phyloP scores from a whole-genome alignment of 2,329 filamentous ascomycete species.

The Aureobasidium lini region DNA sequence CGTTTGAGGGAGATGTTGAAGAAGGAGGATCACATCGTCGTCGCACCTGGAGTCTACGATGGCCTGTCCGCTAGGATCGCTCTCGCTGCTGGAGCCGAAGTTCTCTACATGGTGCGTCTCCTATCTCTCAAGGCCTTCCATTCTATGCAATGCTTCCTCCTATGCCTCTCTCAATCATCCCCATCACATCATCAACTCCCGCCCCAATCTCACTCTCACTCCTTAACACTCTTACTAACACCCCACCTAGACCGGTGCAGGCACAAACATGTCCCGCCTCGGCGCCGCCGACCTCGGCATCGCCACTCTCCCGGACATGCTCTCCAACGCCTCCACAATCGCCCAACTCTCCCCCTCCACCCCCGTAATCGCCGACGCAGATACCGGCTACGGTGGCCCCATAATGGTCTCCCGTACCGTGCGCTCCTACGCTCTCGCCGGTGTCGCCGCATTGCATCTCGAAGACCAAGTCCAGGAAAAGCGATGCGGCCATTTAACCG shows the following conservation, averaged over 20 bases:
- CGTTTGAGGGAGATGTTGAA: conserved; percentile 18
- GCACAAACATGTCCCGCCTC: conserved; percentile 53
- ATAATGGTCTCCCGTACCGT: conserved; percentile 49
- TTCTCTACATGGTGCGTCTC: conserved; percentile 56
- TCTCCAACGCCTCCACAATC: conserved; percentile 56
- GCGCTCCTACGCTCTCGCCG: conserved; percentile 45
- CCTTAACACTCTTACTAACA: neutral
- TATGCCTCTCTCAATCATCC: too few relatives aligned
- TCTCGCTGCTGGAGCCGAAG: conserved; percentile 54
- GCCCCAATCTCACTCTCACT: neutral
- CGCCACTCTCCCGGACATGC: conserved; percentile 56
- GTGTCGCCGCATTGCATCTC: conserved; percentile 54
- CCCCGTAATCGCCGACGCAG: conserved; percentile 55
- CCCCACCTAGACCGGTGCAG: conserved; percentile 49
- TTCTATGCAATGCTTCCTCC: too few relatives aligned
- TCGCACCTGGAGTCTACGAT: conserved; percentile 62
- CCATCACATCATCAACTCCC: neutral
- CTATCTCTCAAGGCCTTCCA: neutral
- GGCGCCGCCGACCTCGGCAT: conserved; percentile 58
- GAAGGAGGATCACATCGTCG: conserved; percentile 34
- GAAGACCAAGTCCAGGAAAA: conserved; percentile 59
- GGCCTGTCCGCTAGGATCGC: conserved; percentile 59
- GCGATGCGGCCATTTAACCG: conserved; percentile 56
- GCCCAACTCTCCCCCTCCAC: conserved; percentile 48
- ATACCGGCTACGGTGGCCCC: conserved; percentile 51